A percentile compares a stretch with the other conserved stretches of the same genome.
These are phyloP conservation scores for Phoma sp. DNA, from an alignment of 2,329 filamentous ascomycete genomes.

Conservation along the genomic window DNA sequence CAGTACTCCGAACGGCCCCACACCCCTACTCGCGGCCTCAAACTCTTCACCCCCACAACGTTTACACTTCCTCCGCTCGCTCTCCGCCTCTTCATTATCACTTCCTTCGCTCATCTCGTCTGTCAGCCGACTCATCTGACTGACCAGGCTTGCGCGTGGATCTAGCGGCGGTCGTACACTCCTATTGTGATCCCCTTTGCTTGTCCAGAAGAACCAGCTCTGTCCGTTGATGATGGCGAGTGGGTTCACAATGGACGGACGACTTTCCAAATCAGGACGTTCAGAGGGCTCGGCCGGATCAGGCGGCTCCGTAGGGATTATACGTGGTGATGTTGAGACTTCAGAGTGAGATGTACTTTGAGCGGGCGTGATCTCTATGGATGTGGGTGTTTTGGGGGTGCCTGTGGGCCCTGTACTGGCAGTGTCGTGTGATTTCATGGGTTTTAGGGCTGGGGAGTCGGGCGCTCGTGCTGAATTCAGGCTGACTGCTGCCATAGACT, in stretches of 20 bases:
- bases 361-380: constrained; percentile 21
- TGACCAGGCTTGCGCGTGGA: constrained; percentile 57
- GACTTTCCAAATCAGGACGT: neutral
- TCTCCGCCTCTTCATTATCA: constrained; percentile 47
- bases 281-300: neutral
- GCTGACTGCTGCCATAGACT: constrained; percentile 44
- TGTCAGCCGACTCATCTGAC: constrained; percentile 65
- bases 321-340: neutral
- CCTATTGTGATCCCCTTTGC: neutral
- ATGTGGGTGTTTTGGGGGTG: constrained; percentile 32
- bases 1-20: constrained; percentile 12
- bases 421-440: constrained; percentile 20
- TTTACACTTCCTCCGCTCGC: constrained; percentile 54
- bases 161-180: constrained; percentile 34
- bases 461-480: constrained; percentile 20
- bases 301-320: neutral
- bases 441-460: constrained; percentile 30
- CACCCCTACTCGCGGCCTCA: constrained; percentile 63
- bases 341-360: constrained; percentile 23
- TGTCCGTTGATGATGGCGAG: constrained; percentile 60
- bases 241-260: constrained; percentile 45
- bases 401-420: constrained; percentile 22
- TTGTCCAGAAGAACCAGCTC: constrained; percentile 61
- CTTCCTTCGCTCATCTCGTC: constrained; percentile 42
- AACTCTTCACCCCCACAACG: constrained; percentile 69